Conservation (phyloP, 2,329 filamentous ascomycete species). For the Aspergillus floridensis region DNA sequence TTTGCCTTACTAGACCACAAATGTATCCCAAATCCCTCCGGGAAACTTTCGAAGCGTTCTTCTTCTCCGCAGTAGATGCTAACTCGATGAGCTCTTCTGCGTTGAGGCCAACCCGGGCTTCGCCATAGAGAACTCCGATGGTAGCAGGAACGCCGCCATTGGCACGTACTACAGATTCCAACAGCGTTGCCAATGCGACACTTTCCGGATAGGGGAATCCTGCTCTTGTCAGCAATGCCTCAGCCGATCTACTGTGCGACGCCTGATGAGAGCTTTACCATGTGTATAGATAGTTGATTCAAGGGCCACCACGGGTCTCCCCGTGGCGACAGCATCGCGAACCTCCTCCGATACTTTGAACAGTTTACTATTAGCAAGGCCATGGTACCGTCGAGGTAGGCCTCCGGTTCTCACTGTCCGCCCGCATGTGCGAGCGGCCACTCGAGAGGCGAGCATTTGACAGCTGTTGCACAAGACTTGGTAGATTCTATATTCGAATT, state of each 20-base stretch:
- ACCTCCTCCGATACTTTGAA: slow-evolving; percentile 81
- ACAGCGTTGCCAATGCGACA: slow-evolving; percentile 69
- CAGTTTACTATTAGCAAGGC: slow-evolving; percentile 45
- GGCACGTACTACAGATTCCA: slow-evolving; percentile 76
- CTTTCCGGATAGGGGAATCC: slow-evolving; percentile 71
- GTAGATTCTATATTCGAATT: too few species aligned
- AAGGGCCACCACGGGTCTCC: slow-evolving; percentile 82
- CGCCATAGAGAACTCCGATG: slow-evolving; percentile 80
- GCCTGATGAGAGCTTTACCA: slow-evolving; percentile 48
- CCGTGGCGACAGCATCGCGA: slow-evolving; percentile 67
- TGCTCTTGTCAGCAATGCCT: slow-evolving; percentile 26
- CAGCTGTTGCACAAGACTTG: not conserved
- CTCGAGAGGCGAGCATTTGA: slow-evolving; percentile 22
- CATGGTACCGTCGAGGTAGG: slow-evolving; percentile 26
- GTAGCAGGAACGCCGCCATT: slow-evolving; percentile 86
- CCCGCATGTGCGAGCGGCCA: slow-evolving; percentile 21
- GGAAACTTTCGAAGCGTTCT: slow-evolving; percentile 75
- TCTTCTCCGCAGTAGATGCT: slow-evolving; percentile 61
- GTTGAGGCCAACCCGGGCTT: slow-evolving; percentile 74
- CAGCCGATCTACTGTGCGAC: not conserved
- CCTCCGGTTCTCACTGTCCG: slow-evolving; percentile 14
- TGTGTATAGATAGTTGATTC: slow-evolving; percentile 98
- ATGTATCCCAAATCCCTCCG: slow-evolving; percentile 82
- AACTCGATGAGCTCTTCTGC: slow-evolving; percentile 71
- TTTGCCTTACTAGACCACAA: slow-evolving; percentile 64